Conservation (phyloP, 345 rosid species). For the Heritiera littoralis region DNA sequence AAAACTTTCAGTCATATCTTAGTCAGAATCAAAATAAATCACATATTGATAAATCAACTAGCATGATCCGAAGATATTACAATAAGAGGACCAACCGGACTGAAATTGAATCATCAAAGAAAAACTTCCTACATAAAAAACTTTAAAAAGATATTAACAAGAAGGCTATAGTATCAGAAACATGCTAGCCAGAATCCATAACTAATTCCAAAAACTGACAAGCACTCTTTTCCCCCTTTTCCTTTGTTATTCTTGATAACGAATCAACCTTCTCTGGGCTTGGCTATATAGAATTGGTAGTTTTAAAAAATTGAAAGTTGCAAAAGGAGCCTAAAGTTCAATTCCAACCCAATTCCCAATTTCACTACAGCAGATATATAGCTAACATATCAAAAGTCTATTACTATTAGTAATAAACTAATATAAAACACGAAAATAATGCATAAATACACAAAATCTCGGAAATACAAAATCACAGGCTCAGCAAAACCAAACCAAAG, state of each 20-base stretch:
- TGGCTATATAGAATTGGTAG: not conserved
- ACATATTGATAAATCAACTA: not conserved
- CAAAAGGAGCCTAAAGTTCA: not conserved
- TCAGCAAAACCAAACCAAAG: not conserved
- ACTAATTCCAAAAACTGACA: not conserved
- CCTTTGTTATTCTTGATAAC: not conserved
- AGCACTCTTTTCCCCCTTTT: too few relatives aligned
- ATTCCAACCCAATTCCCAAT: not conserved
- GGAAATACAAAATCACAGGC: not conserved
- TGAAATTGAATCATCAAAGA: not conserved
- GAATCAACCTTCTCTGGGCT: not conserved
- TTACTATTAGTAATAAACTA: not conserved
- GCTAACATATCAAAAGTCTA: not conserved
- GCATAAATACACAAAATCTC: not conserved
- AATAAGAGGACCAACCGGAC: not conserved
- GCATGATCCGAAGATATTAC: not conserved
- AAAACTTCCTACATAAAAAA: slow-evolving; percentile 7
- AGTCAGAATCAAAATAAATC: not conserved
- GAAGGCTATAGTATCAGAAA: not conserved
- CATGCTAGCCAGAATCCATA: not conserved
- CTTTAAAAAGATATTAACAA: not conserved
- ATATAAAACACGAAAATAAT: not conserved
- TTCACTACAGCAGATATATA: not conserved
- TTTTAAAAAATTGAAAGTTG: not conserved
- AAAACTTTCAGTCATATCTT: not conserved